Evolutionary conservation across 371 early-diverging fungal genomes (phyloP).

Genomic region (Lichtheimia ornata): DNA sequence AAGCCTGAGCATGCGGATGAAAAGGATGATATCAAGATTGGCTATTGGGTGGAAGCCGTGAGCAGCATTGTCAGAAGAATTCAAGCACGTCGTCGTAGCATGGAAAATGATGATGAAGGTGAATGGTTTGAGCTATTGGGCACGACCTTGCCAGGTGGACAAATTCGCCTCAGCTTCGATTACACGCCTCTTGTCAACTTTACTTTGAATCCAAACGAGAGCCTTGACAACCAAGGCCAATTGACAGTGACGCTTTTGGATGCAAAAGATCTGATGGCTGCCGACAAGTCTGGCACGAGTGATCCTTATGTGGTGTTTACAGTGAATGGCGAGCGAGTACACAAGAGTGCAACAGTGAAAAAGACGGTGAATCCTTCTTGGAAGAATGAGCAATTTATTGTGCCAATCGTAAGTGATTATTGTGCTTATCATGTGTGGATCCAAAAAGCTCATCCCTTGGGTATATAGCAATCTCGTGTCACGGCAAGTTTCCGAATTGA

Average conservation of each 20-base stretch:
- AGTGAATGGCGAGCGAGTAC: constrained; percentile 76
- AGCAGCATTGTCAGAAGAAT: constrained; percentile 36
- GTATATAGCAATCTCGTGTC: constrained; percentile 52
- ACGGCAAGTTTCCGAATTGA: constrained; percentile 69
- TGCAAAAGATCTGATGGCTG: constrained; percentile 55
- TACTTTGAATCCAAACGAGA: constrained; percentile 57
- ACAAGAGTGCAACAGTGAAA: constrained; percentile 77
- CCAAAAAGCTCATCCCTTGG: background rate
- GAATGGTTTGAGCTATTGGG: constrained; percentile 45
- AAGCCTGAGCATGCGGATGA: constrained; percentile 36
- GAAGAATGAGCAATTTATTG: constrained; percentile 67
- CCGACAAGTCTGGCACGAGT: constrained; percentile 58
- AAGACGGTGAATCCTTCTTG: constrained; percentile 84
- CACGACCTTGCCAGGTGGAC: constrained; percentile 32
- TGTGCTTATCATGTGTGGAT: background rate
- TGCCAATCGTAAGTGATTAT: constrained; percentile 63
- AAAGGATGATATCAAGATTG: constrained; percentile 35
- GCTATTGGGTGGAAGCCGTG: constrained; percentile 40
- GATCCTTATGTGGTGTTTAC: constrained; percentile 84
- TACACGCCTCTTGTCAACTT: constrained; percentile 52
- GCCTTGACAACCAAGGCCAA: constrained; percentile 61
- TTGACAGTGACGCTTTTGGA: constrained; percentile 47
- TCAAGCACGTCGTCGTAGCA: constrained; percentile 23
- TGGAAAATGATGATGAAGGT: constrained; percentile 20
- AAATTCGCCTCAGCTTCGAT: constrained; percentile 53